A percentile compares a stretch with the other conserved stretches of the same genome.
These are phyloP conservation scores for Tricholoma sp. DNA, from an alignment of 768 basidiomycete species.

Conservation along the genomic window DNA sequence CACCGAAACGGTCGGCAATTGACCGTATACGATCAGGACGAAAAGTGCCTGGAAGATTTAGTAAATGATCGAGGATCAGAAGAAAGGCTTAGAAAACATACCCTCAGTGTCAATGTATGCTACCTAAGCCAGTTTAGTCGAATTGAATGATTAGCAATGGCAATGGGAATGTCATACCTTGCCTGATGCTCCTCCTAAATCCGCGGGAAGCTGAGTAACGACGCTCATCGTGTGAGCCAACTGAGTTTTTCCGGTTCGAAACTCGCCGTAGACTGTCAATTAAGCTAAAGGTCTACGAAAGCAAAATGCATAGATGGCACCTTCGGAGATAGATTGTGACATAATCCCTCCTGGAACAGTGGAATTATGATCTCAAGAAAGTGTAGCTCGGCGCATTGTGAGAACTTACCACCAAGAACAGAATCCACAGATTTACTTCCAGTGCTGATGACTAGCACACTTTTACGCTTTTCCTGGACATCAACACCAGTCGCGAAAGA, in stretches of 20 bases:
- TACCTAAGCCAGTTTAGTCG: slow-evolving; percentile 41
- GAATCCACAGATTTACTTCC: slow-evolving; percentile 89
- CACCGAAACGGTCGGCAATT: slow-evolving; percentile 90
- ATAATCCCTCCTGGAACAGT: slow-evolving; percentile 85
- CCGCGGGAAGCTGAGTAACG: slow-evolving; percentile 80
- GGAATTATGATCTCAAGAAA: background rate
- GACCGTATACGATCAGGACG: slow-evolving; percentile 89
- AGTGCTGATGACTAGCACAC: slow-evolving; percentile 81
- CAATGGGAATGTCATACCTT: slow-evolving; percentile 46
- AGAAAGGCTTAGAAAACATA: slow-evolving; percentile 20
- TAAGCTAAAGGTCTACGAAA: background rate
- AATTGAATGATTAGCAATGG: background rate
- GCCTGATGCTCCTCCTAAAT: slow-evolving; percentile 87
- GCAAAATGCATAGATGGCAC: slow-evolving; percentile 24
- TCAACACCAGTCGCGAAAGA: slow-evolving; percentile 91
- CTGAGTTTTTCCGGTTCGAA: slow-evolving; percentile 94
- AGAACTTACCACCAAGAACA: slow-evolving; percentile 74
- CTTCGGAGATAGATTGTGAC: slow-evolving; percentile 94
- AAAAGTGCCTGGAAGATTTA: slow-evolving; percentile 65
- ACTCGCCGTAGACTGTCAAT: slow-evolving; percentile 84
- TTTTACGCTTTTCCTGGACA: slow-evolving; percentile 79
- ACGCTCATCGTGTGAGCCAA: slow-evolving; percentile 95
- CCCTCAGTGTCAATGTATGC: slow-evolving; percentile 92
- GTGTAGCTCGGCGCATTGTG: background rate
- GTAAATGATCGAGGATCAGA: background rate